Conservation (phyloP, 2,329 filamentous ascomycete species). For the Dothidotthia symphoricarpi region DNA sequence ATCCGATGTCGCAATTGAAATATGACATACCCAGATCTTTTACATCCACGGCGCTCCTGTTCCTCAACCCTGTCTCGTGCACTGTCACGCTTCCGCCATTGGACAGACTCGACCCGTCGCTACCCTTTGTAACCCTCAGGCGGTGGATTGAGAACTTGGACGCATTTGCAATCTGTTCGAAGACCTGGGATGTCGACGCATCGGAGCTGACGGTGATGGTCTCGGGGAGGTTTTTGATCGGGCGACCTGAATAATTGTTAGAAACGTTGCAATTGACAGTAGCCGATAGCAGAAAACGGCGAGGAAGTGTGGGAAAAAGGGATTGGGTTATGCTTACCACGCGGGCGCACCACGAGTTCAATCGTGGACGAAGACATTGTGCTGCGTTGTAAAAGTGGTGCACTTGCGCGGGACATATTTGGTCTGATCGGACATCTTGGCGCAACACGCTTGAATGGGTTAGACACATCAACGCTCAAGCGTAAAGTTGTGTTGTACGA, state of each 20-base stretch:
- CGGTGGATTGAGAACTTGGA: conserved; percentile 59
- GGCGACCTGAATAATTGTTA: conserved; percentile 52
- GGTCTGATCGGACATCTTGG: no score
- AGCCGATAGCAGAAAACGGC: conserved; percentile 2
- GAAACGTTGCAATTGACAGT: conserved; percentile 2
- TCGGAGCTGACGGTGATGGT: conserved; percentile 53
- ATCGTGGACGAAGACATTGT: conserved; percentile 47
- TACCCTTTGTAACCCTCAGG: conserved; percentile 63
- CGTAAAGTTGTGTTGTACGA: no score
- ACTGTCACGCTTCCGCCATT: conserved; percentile 56
- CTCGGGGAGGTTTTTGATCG: conserved; percentile 60
- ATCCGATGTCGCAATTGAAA: background rate
- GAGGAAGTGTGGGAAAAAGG: background rate
- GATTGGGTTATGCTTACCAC: conserved; percentile 37
- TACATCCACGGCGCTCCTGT: conserved; percentile 68
- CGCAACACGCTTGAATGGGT: no score
- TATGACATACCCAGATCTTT: conserved; percentile 77
- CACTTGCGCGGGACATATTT: background rate
- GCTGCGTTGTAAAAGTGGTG: conserved; percentile 1
- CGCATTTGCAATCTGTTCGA: conserved; percentile 55
- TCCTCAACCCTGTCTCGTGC: conserved; percentile 55
- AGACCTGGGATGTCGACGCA: conserved; percentile 56
- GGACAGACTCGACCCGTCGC: conserved; percentile 58
- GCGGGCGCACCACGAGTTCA: conserved; percentile 46
- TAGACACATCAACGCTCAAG: no score